These are phyloP conservation scores for Cryomyces minteri DNA, from an alignment of 495 filamentous ascomycete genomes.

Conservation along the genomic window DNA sequence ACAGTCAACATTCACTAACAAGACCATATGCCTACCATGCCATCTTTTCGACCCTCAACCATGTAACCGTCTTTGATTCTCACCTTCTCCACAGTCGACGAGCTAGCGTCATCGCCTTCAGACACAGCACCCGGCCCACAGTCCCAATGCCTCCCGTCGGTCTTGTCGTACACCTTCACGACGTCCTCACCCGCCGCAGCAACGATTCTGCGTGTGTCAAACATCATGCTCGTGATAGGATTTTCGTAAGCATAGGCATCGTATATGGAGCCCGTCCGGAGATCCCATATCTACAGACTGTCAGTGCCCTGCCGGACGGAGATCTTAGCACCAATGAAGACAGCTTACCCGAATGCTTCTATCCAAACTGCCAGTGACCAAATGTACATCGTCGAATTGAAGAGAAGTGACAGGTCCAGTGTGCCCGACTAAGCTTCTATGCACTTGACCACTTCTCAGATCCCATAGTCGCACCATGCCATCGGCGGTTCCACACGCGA, in stretches of 20 bases:
- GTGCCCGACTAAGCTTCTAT: constrained; percentile 88
- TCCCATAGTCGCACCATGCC: constrained; percentile 98
- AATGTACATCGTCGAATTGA: constrained; percentile 89
- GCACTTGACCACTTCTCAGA: constrained; percentile 87
- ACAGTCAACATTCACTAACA: constrained; percentile 29
- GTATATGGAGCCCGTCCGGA: constrained; percentile 86
- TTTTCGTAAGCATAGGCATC: constrained; percentile 94
- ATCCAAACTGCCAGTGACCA: constrained; percentile 89
- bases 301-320: constrained; percentile 6
- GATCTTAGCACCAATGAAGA: background rate
- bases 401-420: constrained; percentile 89
- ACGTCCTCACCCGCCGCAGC: constrained; percentile 80
- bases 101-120: constrained; percentile 37
- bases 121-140: constrained; percentile 65
- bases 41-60: constrained; percentile 76
- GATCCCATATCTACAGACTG: constrained; percentile 76
- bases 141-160: constrained; percentile 90
- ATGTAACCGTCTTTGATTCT: constrained; percentile 88
- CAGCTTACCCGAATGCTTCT: constrained; percentile 76
- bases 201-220: constrained; percentile 80
- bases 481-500: constrained; percentile 96
- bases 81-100: constrained; percentile 68
- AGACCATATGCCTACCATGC: constrained; percentile 80
- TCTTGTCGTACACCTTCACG: constrained; percentile 95
- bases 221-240: constrained; percentile 94